phyloP scores from a whole-genome alignment of 176 grass and related monocot species.

The Saccharum officinarum region DNA sequence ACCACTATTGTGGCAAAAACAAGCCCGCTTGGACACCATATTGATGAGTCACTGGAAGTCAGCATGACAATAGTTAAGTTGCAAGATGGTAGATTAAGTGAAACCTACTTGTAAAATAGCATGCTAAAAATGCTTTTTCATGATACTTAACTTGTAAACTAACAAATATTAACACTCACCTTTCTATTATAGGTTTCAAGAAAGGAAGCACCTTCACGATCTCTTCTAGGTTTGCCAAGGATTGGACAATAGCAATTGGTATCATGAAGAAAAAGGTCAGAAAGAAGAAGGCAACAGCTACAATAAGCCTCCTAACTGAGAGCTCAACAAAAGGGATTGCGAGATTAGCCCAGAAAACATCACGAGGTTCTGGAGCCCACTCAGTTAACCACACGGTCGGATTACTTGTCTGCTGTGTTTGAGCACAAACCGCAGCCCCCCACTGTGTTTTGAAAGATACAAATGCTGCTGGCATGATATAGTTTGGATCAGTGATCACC shows the following conservation, averaged over 20 bases:
- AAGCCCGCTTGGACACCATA: neutral
- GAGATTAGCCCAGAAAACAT: conserved; percentile 89
- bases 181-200: conserved; percentile 73
- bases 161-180: conserved; percentile 41
- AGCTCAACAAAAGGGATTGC: conserved; percentile 85
- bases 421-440: conserved; percentile 94
- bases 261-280: conserved; percentile 99
- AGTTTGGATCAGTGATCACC: conserved; percentile 64
- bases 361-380: conserved; percentile 93
- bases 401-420: conserved; percentile 96
- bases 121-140: neutral
- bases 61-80: neutral
- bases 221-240: conserved; percentile 89
- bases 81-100: neutral
- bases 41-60: neutral
- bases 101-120: neutral
- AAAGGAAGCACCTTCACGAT: conserved; percentile 73
- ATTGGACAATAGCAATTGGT: conserved; percentile 94
- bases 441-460: conserved; percentile 92
- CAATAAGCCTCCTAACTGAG: conserved; percentile 75
- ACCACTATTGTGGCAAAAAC: neutral
- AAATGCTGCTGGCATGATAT: conserved; percentile 88
- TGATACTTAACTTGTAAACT: conserved; percentile 13
- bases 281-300: conserved; percentile 76
- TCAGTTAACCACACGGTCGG: conserved; percentile 90